A percentile compares a stretch with the other conserved stretches of the same genome.
These are phyloP conservation scores for Mucor piriformis DNA, from an alignment of 371 early-diverging fungal species.

Conservation along the genomic window DNA sequence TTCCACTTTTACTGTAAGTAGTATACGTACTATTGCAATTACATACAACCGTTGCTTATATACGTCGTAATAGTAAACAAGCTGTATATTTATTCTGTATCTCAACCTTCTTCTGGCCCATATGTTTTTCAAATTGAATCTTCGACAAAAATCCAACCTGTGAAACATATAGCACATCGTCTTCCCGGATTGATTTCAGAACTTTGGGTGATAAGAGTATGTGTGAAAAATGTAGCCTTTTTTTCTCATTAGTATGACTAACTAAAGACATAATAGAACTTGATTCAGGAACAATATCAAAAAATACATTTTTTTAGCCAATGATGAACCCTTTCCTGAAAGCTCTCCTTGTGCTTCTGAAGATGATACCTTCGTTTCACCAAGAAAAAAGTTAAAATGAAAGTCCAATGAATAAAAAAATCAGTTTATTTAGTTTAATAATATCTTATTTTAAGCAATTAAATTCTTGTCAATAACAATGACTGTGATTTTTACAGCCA, in stretches of 20 bases:
- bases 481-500: too few relatives aligned
- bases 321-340: slow-evolving; percentile 7
- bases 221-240: neutral
- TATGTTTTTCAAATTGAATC: slow-evolving; percentile 3
- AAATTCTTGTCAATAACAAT: too few relatives aligned
- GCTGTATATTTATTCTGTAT: neutral
- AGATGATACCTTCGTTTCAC: slow-evolving; percentile 3
- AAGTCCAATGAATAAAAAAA: too few relatives aligned
- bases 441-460: too few relatives aligned
- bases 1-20: slow-evolving; percentile 13
- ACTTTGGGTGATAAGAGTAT: slow-evolving; percentile 10
- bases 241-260: too few relatives aligned
- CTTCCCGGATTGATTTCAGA: slow-evolving; percentile 5
- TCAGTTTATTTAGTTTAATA: too few relatives aligned
- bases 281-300: slow-evolving; percentile 4
- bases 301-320: slow-evolving; percentile 3
- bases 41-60: neutral
- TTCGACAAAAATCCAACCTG: neutral
- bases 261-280: neutral
- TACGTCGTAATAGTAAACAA: neutral
- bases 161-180: neutral
- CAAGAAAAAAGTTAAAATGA: neutral
- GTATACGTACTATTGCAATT: neutral
- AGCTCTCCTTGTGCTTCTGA: slow-evolving; percentile 4
- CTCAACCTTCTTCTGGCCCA: slow-evolving; percentile 3